Evolutionary conservation across 495 filamentous ascomycete genomes (phyloP), one percentile per base, ranked within the genome.

Genomic region (Aspergillus carlsbadensis): DNA sequence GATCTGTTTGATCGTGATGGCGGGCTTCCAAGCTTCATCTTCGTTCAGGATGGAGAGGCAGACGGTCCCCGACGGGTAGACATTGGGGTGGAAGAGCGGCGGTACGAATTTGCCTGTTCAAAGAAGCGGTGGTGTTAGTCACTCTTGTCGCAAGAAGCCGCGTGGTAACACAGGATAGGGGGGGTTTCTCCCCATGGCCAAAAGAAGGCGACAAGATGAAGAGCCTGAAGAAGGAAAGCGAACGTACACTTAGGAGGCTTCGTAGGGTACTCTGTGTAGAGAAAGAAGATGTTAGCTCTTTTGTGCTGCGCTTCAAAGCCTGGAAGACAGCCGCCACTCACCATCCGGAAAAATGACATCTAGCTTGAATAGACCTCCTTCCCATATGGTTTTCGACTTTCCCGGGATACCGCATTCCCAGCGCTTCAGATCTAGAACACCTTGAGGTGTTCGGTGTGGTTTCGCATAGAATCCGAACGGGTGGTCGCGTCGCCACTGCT

Each of bases 31-130:
- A 8, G 89, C 94, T 66, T 99, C 94, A 59, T 99, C 94, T 70
- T 99, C 95, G 72, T 99, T 99, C 54, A 99, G 72, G 62, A 99
- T 99, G 14, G 91, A 96, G 11, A 99, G 83, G 69, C 94, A 99
- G 49, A 99, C 95, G 17, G 94, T 98, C 53, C 94, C 95, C 2
- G 93, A 97, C 1, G 94, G 94, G 69, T 99, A 99, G 64, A 99
- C 95, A 66, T 99, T 99, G 0, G 94, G 94, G 68, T 99, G 94
- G 79, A 98, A 99, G 13, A 99, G 87, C 3, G 94, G 92, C 6
- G 94, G 94, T 1, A 86, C 81, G 64, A 99, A 99, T 84, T 96
- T 96, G 86, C 93, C 93, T 98, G 61, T 40, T 36, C 31, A 21
- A 5, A 49, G 31, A 5, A 8, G 3, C 13, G 10, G 2, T 8